These are phyloP conservation scores for Hansfordia pulvinata DNA, from an alignment of 2,329 filamentous ascomycete species.

Conservation along the genomic window DNA sequence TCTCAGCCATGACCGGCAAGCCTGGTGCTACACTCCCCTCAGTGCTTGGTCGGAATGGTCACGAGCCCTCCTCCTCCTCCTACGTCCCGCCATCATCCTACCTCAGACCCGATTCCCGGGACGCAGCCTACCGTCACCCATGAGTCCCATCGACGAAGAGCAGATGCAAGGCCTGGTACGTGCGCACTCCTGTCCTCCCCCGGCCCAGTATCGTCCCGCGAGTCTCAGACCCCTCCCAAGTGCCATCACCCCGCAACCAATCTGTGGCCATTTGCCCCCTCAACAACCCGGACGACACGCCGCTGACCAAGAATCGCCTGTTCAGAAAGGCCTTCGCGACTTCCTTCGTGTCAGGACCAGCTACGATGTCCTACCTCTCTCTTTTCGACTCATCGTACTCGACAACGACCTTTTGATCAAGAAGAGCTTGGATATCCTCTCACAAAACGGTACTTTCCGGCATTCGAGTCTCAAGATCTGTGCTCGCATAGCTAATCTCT, in stretches of 20 bases:
- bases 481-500: too few relatives aligned
- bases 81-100: constrained; percentile 47
- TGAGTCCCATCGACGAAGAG: constrained; percentile 57
- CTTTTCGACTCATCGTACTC: constrained; percentile 89
- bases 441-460: constrained; percentile 98
- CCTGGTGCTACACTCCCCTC: constrained; percentile 6
- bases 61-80: constrained; percentile 37
- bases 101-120: constrained; percentile 30
- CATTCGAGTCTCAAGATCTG: too few relatives aligned
- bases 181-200: constrained; percentile 8
- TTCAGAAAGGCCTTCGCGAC: constrained; percentile 77
- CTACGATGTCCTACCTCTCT: constrained; percentile 93
- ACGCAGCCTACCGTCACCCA: too few relatives aligned
- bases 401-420: constrained; percentile 92
- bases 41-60: constrained; percentile 18
- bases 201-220: too few relatives aligned
- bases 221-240: too few relatives aligned
- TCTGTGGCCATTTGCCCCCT: constrained; percentile 6
- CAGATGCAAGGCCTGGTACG: constrained; percentile 68
- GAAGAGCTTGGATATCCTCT: constrained; percentile 90
- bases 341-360: constrained; percentile 94
- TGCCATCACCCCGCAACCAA: too few relatives aligned
- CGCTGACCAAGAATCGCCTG: constrained; percentile 4
- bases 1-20: constrained; percentile 1
- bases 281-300: constrained; percentile 3